phyloP scores from a whole-genome alignment of 495 filamentous ascomycete genomes.

The Lasiosphaeria ovina region DNA sequence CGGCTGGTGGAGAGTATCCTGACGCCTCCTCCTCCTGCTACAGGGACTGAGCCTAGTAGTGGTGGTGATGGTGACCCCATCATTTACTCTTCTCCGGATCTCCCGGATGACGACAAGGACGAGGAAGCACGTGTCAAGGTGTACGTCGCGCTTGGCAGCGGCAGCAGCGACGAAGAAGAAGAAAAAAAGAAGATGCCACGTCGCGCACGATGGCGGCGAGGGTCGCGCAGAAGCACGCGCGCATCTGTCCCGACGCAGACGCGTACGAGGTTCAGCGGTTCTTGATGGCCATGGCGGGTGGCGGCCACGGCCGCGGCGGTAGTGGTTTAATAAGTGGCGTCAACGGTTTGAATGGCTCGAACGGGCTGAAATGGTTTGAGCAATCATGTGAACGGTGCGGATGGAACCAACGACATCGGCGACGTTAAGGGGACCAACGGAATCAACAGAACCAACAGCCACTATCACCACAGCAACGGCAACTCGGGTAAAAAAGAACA shows the following conservation, averaged over 20 bases:
- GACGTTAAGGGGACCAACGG: no score
- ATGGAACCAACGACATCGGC: no score
- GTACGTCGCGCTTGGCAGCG: constrained; percentile 17
- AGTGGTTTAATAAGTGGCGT: not conserved
- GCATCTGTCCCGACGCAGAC: constrained; percentile 19
- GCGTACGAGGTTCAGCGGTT: constrained; percentile 22
- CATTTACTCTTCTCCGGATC: constrained; percentile 17
- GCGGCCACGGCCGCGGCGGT: constrained; percentile 3
- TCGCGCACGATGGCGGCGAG: constrained; percentile 7
- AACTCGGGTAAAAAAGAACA: no score
- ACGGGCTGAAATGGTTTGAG: no score
- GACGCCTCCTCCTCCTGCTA: not conserved
- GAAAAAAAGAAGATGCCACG: not conserved
- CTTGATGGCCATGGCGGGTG: constrained; percentile 17
- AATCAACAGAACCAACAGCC: no score
- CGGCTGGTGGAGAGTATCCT: constrained; percentile 11
- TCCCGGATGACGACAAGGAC: constrained; percentile 3
- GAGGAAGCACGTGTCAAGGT: constrained; percentile 18
- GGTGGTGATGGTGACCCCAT: not conserved
- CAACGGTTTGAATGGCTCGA: no score
- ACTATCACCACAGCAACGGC: no score
- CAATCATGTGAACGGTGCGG: no score
- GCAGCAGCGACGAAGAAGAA: not conserved
- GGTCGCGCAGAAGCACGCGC: constrained; percentile 16
- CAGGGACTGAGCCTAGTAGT: no score